These are phyloP conservation scores for Xerocomellus intermedius DNA, from an alignment of 768 basidiomycete genomes.

Conservation along the genomic window DNA sequence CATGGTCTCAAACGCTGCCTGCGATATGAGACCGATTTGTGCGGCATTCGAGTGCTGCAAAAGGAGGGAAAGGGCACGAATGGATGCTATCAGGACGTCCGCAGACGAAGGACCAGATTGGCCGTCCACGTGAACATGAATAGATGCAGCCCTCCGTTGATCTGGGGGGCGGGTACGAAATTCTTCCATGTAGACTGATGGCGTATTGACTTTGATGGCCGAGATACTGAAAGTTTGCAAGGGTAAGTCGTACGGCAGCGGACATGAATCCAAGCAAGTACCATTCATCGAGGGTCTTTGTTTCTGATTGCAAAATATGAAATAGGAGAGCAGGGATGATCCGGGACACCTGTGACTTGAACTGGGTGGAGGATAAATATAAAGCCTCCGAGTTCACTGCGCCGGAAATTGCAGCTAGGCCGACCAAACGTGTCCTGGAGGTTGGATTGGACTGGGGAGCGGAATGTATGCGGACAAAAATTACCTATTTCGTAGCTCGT, in stretches of 20 bases:
- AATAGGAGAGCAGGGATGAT: slow-evolving; percentile 72
- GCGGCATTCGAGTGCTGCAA: slow-evolving; percentile 72
- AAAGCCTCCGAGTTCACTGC: slow-evolving; percentile 83
- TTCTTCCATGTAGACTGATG: slow-evolving; percentile 78
- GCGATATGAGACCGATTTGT: slow-evolving; percentile 72
- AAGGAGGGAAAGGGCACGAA: slow-evolving; percentile 70
- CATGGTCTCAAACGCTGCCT: slow-evolving; percentile 68
- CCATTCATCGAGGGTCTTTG: slow-evolving; percentile 65
- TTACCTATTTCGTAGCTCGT: slow-evolving; percentile 74
- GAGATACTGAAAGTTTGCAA: slow-evolving; percentile 42
- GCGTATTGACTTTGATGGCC: slow-evolving; percentile 64
- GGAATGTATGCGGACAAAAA: neutral
- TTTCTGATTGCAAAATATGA: slow-evolving; percentile 62
- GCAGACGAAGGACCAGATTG: slow-evolving; percentile 74
- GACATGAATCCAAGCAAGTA: slow-evolving; percentile 28
- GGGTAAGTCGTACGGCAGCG: neutral
- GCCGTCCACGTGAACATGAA: slow-evolving; percentile 86
- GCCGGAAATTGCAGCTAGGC: slow-evolving; percentile 77
- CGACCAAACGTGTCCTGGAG: slow-evolving; percentile 76
- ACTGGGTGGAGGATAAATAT: slow-evolving; percentile 69
- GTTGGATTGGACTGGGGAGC: neutral
- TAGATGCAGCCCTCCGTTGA: slow-evolving; percentile 84
- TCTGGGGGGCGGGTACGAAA: slow-evolving; percentile 77
- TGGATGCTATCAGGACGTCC: slow-evolving; percentile 73
- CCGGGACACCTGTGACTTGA: slow-evolving; percentile 64